These are phyloP conservation scores for Phialophora verrucosa DNA, from an alignment of 2,329 filamentous ascomycete genomes.

Conservation along the genomic window DNA sequence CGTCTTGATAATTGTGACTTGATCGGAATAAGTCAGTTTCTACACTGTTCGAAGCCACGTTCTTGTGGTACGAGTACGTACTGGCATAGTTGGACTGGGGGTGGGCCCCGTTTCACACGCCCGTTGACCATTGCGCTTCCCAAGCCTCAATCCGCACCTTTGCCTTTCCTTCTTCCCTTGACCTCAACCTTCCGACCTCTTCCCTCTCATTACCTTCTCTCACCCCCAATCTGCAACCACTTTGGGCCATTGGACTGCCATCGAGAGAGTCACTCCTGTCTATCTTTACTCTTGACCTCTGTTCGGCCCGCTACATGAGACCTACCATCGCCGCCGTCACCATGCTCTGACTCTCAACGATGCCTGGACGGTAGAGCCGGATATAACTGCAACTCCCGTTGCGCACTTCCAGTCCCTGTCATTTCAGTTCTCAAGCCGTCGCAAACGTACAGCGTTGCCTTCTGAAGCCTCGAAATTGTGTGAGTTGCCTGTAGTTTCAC, in stretches of 20 bases:
- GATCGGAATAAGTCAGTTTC: slow-evolving; percentile 29
- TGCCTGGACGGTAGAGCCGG: slow-evolving; percentile 37
- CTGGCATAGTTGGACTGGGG: slow-evolving; percentile 25
- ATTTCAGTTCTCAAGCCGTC: slow-evolving; percentile 34
- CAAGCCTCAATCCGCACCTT: slow-evolving; percentile 30
- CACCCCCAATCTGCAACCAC: slow-evolving; percentile 20
- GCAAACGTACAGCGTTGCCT: slow-evolving; percentile 38
- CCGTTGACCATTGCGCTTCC: slow-evolving; percentile 26
- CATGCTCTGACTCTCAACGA: slow-evolving; percentile 37
- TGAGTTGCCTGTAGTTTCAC: slow-evolving; percentile 42
- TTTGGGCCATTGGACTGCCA: slow-evolving; percentile 3
- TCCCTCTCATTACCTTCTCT: slow-evolving; percentile 12
- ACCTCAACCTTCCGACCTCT: slow-evolving; percentile 28
- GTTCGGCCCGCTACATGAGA: slow-evolving; percentile 1
- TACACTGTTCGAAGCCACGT: slow-evolving; percentile 32
- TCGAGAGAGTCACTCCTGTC: slow-evolving; percentile 35
- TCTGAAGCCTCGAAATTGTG: slow-evolving; percentile 32
- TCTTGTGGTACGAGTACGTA: slow-evolving; percentile 34
- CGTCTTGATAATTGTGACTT: slow-evolving; percentile 12
- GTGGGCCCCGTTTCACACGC: slow-evolving; percentile 30
- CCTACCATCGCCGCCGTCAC: slow-evolving; percentile 36
- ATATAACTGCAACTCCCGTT: slow-evolving; percentile 34
- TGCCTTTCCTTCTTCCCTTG: slow-evolving; percentile 27
- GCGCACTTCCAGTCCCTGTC: slow-evolving; percentile 27
- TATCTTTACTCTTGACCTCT: slow-evolving; percentile 44